Evolutionary conservation across 148 eudicot species (phyloP).

Genomic region (Chenopodium suecicum): DNA sequence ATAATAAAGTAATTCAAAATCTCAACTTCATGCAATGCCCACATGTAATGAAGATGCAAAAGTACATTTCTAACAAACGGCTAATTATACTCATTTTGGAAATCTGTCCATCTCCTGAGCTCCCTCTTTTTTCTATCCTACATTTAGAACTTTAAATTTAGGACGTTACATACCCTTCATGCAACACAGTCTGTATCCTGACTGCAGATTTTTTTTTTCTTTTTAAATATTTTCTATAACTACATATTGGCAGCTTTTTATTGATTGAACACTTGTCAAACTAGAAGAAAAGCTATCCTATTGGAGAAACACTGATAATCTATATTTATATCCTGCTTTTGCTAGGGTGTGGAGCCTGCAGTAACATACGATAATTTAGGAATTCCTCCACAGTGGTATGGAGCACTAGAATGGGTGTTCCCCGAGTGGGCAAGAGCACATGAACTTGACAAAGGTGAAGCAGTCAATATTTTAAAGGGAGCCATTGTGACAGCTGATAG

Average conservation of each 20-base stretch:
- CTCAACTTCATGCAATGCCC: neutral
- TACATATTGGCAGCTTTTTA: neutral
- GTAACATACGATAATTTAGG: conserved; percentile 77
- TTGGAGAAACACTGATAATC: conserved; percentile 7
- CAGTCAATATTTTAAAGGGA: conserved; percentile 90
- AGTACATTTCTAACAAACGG: neutral
- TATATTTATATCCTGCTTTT: conserved; percentile 6
- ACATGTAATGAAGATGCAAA: neutral
- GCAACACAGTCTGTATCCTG: neutral
- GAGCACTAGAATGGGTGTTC: conserved; percentile 88
- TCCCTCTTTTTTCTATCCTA: neutral
- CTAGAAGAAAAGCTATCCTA: neutral
- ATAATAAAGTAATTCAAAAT: neutral
- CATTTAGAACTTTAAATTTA: neutral
- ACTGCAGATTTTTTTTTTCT: neutral
- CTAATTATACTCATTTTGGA: neutral
- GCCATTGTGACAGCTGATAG: conserved; percentile 92
- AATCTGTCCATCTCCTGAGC: neutral
- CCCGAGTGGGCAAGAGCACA: conserved; percentile 99
- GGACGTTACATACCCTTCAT: neutral
- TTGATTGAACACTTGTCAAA: neutral
- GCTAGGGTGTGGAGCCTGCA: conserved; percentile 97
- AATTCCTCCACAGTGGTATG: conserved; percentile 86
- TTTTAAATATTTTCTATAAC: neutral
- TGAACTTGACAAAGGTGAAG: conserved; percentile 95